phyloP scores from a whole-genome alignment of 2,329 filamentous ascomycete species.

The Helicocarpus griseus region DNA sequence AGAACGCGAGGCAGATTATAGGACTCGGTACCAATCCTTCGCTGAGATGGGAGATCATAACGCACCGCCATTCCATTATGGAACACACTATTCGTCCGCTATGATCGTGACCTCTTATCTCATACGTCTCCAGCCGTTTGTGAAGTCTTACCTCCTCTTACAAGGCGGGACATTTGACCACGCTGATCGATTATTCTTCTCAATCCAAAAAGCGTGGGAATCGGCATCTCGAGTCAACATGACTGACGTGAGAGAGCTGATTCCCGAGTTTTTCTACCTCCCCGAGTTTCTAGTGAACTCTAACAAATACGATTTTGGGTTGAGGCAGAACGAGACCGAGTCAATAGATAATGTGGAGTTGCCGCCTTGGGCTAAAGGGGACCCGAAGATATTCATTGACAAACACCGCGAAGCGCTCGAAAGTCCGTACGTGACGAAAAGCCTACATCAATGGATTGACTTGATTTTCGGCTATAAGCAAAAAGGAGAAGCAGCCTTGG shows the following conservation, averaged over 20 bases:
- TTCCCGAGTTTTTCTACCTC: conserved; percentile 93
- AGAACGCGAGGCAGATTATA: conserved; percentile 66
- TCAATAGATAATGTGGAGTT: conserved; percentile 77
- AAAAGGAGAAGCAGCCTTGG: conserved; percentile 80
- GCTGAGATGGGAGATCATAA: conserved; percentile 75
- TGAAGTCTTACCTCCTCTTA: conserved; percentile 85
- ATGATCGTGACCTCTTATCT: conserved; percentile 98
- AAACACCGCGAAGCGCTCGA: conserved; percentile 95
- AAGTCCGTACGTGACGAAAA: conserved; percentile 80
- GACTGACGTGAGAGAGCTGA: conserved; percentile 88
- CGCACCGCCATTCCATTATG: conserved; percentile 83
- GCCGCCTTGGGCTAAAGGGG: conserved; percentile 95
- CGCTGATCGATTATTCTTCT: conserved; percentile 89
- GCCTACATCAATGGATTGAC: conserved; percentile 92
- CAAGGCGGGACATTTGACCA: conserved; percentile 97
- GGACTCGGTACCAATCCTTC: conserved; percentile 76
- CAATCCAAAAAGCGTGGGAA: conserved; percentile 79
- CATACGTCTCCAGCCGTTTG: conserved; percentile 89
- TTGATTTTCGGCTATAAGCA: conserved; percentile 92
- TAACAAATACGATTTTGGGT: conserved; percentile 89
- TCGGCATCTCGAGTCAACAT: conserved; percentile 85
- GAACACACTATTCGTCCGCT: conserved; percentile 95
- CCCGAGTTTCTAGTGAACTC: conserved; percentile 91
- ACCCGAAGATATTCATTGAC: conserved; percentile 87
- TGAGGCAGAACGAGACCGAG: conserved; percentile 68